Evolutionary conservation across 768 basidiomycete genomes (phyloP).

Genomic region (Candolleomyces aberdarensis): DNA sequence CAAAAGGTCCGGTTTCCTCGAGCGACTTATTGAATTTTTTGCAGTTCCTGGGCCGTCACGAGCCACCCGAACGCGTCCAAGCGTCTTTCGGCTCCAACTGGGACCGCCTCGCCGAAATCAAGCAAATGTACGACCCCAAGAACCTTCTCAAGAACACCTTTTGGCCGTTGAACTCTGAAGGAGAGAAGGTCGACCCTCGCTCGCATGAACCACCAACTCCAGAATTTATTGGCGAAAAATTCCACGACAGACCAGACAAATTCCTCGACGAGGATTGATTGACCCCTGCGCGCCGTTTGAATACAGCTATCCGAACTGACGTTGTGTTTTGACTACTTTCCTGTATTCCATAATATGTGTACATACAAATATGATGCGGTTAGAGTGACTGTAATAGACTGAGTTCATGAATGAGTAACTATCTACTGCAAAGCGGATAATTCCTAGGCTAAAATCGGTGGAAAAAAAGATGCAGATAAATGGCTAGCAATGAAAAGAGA

Average conservation of each 20-base stretch:
- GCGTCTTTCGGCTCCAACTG: conserved; percentile 76
- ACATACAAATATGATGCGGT: too few relatives aligned
- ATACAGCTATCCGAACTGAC: too few relatives aligned
- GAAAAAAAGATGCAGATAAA: neutral
- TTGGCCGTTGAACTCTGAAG: conserved; percentile 70
- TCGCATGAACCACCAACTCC: conserved; percentile 64
- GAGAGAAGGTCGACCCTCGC: conserved; percentile 50
- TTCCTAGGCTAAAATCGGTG: too few relatives aligned
- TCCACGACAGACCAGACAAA: neutral
- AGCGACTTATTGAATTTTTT: conserved; percentile 2
- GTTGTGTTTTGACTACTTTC: too few relatives aligned
- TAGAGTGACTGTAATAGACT: too few relatives aligned
- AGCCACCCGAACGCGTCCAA: conserved; percentile 57
- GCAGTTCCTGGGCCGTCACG: conserved; percentile 76
- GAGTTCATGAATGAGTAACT: neutral
- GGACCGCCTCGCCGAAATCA: conserved; percentile 65
- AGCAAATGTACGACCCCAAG: conserved; percentile 71
- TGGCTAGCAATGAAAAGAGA: neutral
- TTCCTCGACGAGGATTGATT: neutral
- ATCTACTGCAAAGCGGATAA: neutral
- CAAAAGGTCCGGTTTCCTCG: neutral
- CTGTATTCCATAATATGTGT: too few relatives aligned
- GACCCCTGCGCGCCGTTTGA: too few relatives aligned
- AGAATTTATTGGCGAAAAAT: conserved; percentile 14
- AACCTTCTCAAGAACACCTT: conserved; percentile 75